A percentile compares a stretch with the other conserved stretches of the same genome.
These are phyloP conservation scores for Clavaria fumosa DNA, from an alignment of 768 basidiomycete genomes.

Conservation along the genomic window DNA sequence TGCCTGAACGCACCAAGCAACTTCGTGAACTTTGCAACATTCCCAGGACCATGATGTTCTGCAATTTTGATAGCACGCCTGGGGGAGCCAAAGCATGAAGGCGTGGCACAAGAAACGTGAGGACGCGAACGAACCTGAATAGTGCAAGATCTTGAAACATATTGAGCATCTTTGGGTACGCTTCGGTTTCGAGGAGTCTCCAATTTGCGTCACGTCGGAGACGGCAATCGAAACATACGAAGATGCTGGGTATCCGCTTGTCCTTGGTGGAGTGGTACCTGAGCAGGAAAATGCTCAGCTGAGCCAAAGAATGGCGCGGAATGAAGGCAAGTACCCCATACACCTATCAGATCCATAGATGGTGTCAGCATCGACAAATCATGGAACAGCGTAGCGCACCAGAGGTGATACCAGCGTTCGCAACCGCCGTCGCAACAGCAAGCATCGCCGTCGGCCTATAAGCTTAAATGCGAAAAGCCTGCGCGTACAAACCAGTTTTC, in stretches of 20 bases:
- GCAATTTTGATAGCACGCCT: slow-evolving; percentile 60
- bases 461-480: not conserved
- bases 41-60: slow-evolving; percentile 32
- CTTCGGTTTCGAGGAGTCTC: slow-evolving; percentile 46
- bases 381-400: slow-evolving; percentile 28
- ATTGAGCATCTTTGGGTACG: slow-evolving; percentile 41
- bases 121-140: slow-evolving; percentile 35
- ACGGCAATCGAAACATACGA: slow-evolving; percentile 67
- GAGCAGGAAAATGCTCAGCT: not conserved
- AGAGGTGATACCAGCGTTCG: slow-evolving; percentile 58
- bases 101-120: not conserved
- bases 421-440: slow-evolving; percentile 64
- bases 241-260: slow-evolving; percentile 39
- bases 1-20: slow-evolving; percentile 32
- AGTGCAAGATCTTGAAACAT: slow-evolving; percentile 56
- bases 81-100: not conserved
- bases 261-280: slow-evolving; percentile 54
- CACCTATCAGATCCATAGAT: slow-evolving; percentile 26
- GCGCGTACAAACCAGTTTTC: not conserved
- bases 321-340: slow-evolving; percentile 30
- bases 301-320: not conserved
- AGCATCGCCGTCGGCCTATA: slow-evolving; percentile 38
- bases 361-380: not conserved
- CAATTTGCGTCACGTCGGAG: slow-evolving; percentile 50
- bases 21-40: slow-evolving; percentile 38